phyloP scores from a whole-genome alignment of 2,329 filamentous ascomycete genomes.

The Ascochyta koolunga region DNA sequence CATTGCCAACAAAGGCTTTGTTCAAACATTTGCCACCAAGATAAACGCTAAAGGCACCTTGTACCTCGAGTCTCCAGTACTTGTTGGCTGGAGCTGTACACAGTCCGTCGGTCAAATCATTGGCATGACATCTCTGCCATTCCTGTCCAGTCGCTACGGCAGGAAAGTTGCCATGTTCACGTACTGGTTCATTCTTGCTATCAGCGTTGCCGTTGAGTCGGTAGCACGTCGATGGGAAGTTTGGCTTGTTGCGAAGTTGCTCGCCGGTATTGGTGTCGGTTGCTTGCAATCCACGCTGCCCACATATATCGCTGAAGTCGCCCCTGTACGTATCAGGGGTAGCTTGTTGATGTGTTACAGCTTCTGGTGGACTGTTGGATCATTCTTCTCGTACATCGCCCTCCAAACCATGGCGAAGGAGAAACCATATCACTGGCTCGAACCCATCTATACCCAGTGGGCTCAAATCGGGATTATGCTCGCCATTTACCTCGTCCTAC shows the following conservation, averaged over 20 bases:
- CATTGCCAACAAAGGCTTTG: neutral
- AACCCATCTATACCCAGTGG: slow-evolving; percentile 43
- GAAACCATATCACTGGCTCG: neutral
- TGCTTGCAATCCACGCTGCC: slow-evolving; percentile 40
- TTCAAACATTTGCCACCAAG: neutral
- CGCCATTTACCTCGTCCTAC: slow-evolving; percentile 49
- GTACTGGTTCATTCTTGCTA: slow-evolving; percentile 43
- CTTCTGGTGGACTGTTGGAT: slow-evolving; percentile 52
- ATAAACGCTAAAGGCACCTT: neutral
- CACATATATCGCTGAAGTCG: slow-evolving; percentile 51
- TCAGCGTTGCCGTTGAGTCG: slow-evolving; percentile 28
- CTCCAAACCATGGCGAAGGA: slow-evolving; percentile 42
- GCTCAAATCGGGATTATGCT: slow-evolving; percentile 52
- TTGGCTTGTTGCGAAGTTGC: neutral
- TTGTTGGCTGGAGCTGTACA: slow-evolving; percentile 49
- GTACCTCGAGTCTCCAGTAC: slow-evolving; percentile 44
- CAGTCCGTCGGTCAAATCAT: slow-evolving; percentile 49
- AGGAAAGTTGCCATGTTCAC: slow-evolving; percentile 46
- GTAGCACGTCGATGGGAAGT: neutral
- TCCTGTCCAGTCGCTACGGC: slow-evolving; percentile 45
- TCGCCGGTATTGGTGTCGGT: neutral
- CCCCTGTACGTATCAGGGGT: slow-evolving; percentile 51
- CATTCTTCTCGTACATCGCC: slow-evolving; percentile 53
- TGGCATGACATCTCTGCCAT: slow-evolving; percentile 33
- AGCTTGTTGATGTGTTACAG: slow-evolving; percentile 43